Base-by-base conservation (phyloP, 2,329 filamentous ascomycete genomes). In the Elsinoe necatrix region DNA sequence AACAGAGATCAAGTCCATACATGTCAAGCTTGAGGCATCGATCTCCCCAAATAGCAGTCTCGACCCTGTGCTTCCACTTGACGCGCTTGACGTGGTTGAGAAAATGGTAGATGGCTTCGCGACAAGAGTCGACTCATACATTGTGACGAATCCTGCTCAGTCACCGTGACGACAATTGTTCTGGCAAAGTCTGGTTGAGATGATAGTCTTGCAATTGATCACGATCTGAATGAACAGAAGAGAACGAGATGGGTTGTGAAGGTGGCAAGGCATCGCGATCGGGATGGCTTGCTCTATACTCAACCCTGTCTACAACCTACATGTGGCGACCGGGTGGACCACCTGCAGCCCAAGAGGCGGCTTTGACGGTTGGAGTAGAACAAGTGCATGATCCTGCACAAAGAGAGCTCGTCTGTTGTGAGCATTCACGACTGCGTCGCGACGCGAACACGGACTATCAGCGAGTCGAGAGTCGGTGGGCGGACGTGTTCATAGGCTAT, bases 41-140 rank as follows among this genome's bases (percentile, higher is more conserved):
- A 78, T 76, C 62, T 78, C 75, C 59, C 75, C 75, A 67, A 78
- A 78, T 59, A 78, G 65, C 56, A 72, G 63, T 58, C 60, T 65
- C 61, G 68, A 67, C 23, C 68, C 75, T 21, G 20, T 27, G 65
- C 65, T 66, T 64, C 66, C 66, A 48, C 68, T 66, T 14, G 65
- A 63, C 34, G 61, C 68, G n/a, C 64, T 66, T 1, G 65, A 67
- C 29, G 62, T 60, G 48, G 61, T 67, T 4, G 67, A 69, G 59
- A 68, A 67, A 14, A 66, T 63, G 20, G 63, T 60, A 20, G 67
- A 69, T 16, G 66, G 67, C 58, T 68, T 69, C 58, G 63, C 64
- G 63, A 61, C 66, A 57, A 68, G 64, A 4, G 59, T 58, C 9
- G 51, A 58, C 5, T 52, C 31, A 18, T 52, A 52, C 48, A 52